These are phyloP conservation scores for Xylariaceae sp. DNA, from an alignment of 2,329 filamentous ascomycete genomes.

Conservation along the genomic window DNA sequence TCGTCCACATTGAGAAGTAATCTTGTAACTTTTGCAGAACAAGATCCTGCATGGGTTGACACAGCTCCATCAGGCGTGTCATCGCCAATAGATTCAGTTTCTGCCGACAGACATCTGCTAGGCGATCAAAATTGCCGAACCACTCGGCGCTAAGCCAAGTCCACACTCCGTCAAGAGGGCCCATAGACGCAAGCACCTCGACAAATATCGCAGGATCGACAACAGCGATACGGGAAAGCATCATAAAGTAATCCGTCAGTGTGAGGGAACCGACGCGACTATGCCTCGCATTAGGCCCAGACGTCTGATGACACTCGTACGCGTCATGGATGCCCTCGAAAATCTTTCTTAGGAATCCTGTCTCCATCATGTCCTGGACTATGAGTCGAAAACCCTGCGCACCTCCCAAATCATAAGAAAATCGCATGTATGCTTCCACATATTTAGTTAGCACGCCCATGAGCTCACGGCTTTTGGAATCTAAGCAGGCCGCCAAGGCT, in stretches of 20 bases:
- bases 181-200: slow-evolving; percentile 47
- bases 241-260: slow-evolving; percentile 79
- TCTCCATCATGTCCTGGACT: slow-evolving; percentile 60
- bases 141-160: slow-evolving; percentile 56
- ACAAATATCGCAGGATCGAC: slow-evolving; percentile 67
- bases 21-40: slow-evolving; percentile 63
- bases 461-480: slow-evolving; percentile 52
- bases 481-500: slow-evolving; percentile 46
- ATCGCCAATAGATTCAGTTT: slow-evolving; percentile 72
- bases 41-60: slow-evolving; percentile 52
- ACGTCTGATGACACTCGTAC: slow-evolving; percentile 73
- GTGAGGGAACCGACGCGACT: slow-evolving; percentile 69
- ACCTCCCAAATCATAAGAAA: slow-evolving; percentile 59
- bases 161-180: slow-evolving; percentile 49
- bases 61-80: slow-evolving; percentile 65
- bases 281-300: slow-evolving; percentile 70
- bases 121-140: slow-evolving; percentile 66
- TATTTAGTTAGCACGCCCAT: slow-evolving; percentile 55
- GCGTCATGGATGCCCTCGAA: slow-evolving; percentile 63
- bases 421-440: slow-evolving; percentile 61
- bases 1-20: slow-evolving; percentile 72
- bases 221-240: slow-evolving; percentile 74
- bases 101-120: slow-evolving; percentile 59
- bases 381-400: slow-evolving; percentile 58
- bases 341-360: slow-evolving; percentile 58